These are phyloP conservation scores for Candida xiaguanensis DNA, from an alignment of 805 yeast species.

Conservation along the genomic window DNA sequence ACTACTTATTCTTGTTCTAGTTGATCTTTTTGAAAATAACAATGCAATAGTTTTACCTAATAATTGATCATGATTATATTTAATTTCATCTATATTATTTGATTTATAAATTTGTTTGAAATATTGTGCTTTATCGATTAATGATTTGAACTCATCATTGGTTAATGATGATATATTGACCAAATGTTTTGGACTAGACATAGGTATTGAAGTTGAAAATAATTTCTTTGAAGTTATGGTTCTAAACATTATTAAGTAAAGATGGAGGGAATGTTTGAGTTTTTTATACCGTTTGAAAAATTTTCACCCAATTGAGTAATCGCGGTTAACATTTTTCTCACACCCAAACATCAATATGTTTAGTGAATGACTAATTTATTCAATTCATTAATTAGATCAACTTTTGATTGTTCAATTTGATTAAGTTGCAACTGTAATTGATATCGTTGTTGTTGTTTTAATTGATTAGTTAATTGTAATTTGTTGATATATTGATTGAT, in stretches of 20 bases:
- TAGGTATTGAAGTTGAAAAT: conserved; percentile 8
- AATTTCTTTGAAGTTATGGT: conserved; percentile 11
- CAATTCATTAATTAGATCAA: background rate
- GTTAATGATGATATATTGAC: conserved; percentile 77
- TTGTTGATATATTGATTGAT: background rate
- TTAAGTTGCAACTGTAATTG: background rate
- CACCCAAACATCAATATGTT: conserved; percentile 1
- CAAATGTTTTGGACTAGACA: conserved; percentile 57
- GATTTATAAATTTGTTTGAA: conserved; percentile 63
- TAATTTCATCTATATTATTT: conserved; percentile 30
- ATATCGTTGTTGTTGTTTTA: background rate
- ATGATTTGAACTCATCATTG: conserved; percentile 62
- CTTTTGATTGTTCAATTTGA: background rate
- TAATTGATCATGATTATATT: conserved; percentile 47
- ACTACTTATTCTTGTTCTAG: conserved; percentile 89
- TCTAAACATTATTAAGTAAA: conserved; percentile 10
- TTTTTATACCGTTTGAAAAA: conserved; percentile 2
- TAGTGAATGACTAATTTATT: conserved; percentile 1
- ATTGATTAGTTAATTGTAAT: background rate
- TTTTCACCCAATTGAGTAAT: conserved; percentile 7
- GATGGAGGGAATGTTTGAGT: conserved; percentile 3
- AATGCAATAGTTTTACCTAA: conserved; percentile 81
- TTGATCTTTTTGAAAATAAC: conserved; percentile 86
- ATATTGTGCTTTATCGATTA: conserved; percentile 69
- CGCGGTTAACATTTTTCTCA: conserved; percentile 5